A percentile compares a stretch with the other conserved stretches of the same genome.
phyloP scores from a whole-genome alignment of 805 yeast genomes.

The Yarrowia sp. region DNA sequence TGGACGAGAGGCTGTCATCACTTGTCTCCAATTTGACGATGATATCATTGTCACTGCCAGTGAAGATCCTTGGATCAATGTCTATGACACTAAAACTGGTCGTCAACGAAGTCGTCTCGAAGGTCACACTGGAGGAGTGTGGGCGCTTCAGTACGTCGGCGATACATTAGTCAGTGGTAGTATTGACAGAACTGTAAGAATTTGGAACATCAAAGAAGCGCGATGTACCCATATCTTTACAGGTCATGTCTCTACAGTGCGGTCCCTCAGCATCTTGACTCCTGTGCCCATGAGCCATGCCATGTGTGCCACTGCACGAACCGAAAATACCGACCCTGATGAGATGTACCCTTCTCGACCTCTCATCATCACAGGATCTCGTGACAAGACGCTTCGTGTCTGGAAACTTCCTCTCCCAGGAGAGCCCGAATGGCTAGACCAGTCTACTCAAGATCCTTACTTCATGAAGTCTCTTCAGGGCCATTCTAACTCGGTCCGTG shows the following conservation, averaged over 20 bases:
- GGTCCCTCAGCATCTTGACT: slow-evolving; percentile 80
- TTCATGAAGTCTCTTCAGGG: slow-evolving; percentile 68
- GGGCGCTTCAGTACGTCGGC: slow-evolving; percentile 90
- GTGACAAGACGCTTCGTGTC: slow-evolving; percentile 78
- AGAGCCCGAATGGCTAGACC: slow-evolving; percentile 39
- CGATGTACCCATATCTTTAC: slow-evolving; percentile 85
- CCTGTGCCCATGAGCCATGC: slow-evolving; percentile 43
- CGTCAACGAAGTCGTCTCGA: slow-evolving; percentile 54
- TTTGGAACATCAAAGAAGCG: slow-evolving; percentile 86
- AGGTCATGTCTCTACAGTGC: slow-evolving; percentile 89
- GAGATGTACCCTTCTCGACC: slow-evolving; percentile 60
- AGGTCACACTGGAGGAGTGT: slow-evolving; percentile 97
- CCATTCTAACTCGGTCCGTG: slow-evolving; percentile 76
- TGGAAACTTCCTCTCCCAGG: slow-evolving; percentile 69
- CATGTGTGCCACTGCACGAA: slow-evolving; percentile 43
- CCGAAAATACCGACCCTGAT: slow-evolving; percentile 58
- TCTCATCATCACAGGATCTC: slow-evolving; percentile 77
- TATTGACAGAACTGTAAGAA: slow-evolving; percentile 88
- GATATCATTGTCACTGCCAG: slow-evolving; percentile 90
- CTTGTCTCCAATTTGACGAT: slow-evolving; percentile 90
- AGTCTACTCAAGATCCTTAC: slow-evolving; percentile 49
- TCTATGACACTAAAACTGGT: slow-evolving; percentile 77
- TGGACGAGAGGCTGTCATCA: slow-evolving; percentile 72
- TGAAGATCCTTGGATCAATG: slow-evolving; percentile 77
- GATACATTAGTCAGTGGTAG: slow-evolving; percentile 86